phyloP scores from a whole-genome alignment of 768 basidiomycete genomes.

The Suillus paluster region DNA sequence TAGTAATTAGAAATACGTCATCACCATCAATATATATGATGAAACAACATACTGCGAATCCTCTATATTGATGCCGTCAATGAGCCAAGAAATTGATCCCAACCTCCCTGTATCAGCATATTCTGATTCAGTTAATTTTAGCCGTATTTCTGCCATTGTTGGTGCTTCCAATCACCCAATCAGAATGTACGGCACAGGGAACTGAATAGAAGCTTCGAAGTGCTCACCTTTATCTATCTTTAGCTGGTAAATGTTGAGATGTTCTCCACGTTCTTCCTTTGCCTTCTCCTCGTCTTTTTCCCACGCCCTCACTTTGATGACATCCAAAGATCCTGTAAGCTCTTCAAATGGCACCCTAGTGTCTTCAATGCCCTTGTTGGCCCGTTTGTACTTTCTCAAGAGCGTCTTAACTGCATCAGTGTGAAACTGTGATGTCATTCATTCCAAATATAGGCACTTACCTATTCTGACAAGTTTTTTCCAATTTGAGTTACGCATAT shows the following conservation, averaged over 20 bases:
- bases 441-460: conserved; percentile 8
- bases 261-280: neutral
- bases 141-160: conserved; percentile 6
- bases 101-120: neutral
- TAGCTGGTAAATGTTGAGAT: conserved; percentile 4
- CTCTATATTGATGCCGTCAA: conserved; percentile 8
- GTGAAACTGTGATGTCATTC: too few relatives aligned
- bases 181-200: too few relatives aligned
- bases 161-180: neutral
- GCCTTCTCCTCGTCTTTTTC: neutral
- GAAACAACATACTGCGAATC: conserved; percentile 9
- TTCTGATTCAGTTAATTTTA: neutral
- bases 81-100: conserved; percentile 6
- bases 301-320: neutral
- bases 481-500: conserved; percentile 39
- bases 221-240: too few relatives aligned
- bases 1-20: too few relatives aligned
- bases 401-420: neutral
- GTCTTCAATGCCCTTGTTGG: neutral
- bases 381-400: neutral
- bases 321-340: conserved; percentile 1
- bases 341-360: conserved; percentile 6
- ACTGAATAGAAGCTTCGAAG: neutral
- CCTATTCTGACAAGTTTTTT: conserved; percentile 33
- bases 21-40: too few relatives aligned